phyloP scores from a whole-genome alignment of 2,329 filamentous ascomycete species.

The Fusarium sp. region DNA sequence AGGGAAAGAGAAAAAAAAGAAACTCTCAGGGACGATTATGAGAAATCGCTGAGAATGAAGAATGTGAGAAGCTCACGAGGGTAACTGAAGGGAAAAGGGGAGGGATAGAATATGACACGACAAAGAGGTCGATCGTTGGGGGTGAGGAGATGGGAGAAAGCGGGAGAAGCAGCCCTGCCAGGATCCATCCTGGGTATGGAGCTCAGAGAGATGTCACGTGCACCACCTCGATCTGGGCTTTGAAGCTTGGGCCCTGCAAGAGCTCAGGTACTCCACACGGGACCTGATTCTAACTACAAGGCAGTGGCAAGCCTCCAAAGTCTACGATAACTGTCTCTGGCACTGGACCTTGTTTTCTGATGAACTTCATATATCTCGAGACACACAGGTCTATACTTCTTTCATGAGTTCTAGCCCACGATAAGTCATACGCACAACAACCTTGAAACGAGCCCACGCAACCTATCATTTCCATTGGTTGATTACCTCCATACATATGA shows the following conservation, averaged over 20 bases:
- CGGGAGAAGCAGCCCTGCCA: conserved; percentile 41
- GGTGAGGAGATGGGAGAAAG: conserved; percentile 42
- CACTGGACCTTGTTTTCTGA: not conserved
- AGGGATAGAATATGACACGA: conserved; percentile 39
- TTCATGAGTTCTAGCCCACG: not conserved
- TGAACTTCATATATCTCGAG: not conserved
- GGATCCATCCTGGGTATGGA: conserved; percentile 13
- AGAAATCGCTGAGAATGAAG: conserved; percentile 32
- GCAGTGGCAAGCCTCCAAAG: not conserved
- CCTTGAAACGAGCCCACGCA: conserved; percentile 1
- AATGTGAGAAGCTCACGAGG: conserved; percentile 38
- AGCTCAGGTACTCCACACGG: not conserved
- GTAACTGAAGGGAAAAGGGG: conserved; percentile 33
- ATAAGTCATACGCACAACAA: not conserved
- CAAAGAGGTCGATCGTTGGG: conserved; percentile 37
- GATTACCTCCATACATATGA: not conserved
- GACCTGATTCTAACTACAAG: not conserved
- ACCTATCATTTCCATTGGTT: not conserved
- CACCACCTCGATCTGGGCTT: not conserved
- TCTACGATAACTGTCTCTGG: not conserved
- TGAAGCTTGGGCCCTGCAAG: conserved; percentile 15
- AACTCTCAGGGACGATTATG: conserved; percentile 29
- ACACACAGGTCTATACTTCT: not conserved
- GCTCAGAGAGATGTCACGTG: conserved; percentile 27
- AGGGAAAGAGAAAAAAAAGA: conserved; percentile 16